phyloP scores from a whole-genome alignment of 2,329 filamentous ascomycete species.

The Colletotrichum sp. region DNA sequence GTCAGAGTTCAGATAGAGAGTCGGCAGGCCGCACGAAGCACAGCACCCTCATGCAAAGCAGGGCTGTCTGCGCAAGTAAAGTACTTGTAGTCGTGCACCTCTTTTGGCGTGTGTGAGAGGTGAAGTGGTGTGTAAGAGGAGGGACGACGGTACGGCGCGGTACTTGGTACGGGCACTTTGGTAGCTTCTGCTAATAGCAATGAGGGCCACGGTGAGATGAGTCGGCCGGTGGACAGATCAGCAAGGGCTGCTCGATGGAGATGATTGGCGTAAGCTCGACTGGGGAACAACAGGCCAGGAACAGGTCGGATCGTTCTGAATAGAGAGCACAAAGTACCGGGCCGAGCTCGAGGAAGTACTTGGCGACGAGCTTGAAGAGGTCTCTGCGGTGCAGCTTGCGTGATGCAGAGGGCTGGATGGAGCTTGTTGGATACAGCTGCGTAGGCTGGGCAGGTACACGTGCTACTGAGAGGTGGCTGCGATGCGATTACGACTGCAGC shows the following conservation, averaged over 20 bases:
- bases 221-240: constrained; percentile 12
- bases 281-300: constrained; percentile 1
- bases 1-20: constrained; percentile 7
- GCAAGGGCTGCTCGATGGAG: neutral
- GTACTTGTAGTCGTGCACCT: neutral
- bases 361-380: neutral
- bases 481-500: constrained; percentile 12
- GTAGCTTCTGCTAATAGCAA: neutral
- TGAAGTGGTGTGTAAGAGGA: constrained; percentile 13
- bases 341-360: neutral
- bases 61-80: neutral
- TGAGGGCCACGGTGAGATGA: neutral
- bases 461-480: neutral
- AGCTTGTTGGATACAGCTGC: neutral
- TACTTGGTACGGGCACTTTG: neutral
- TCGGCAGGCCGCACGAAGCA: neutral
- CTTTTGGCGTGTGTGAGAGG: neutral
- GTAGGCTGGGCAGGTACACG: neutral
- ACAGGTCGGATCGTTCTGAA: neutral
- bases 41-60: neutral
- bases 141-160: neutral
- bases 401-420: neutral
- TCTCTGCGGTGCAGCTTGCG: neutral
- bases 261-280: constrained; percentile 14
- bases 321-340: neutral